These are phyloP conservation scores for Prototheca cutis DNA, from an alignment of 163 green algal species.

Conservation along the genomic window DNA sequence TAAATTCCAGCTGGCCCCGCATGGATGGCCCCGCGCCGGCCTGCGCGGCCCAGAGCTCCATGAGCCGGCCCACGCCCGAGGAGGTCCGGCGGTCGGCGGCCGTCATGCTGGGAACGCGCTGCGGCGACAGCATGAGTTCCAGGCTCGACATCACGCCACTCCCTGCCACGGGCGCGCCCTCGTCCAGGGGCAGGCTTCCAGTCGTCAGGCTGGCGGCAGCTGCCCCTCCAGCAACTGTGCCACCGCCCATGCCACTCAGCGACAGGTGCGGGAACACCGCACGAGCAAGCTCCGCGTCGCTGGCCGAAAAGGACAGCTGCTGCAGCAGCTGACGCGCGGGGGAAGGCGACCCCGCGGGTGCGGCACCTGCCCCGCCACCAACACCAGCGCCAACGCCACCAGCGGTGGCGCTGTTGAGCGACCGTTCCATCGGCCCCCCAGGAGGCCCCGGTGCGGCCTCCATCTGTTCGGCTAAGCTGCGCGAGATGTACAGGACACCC, in stretches of 20 bases:
- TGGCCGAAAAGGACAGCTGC: constrained; percentile 11
- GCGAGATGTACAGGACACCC: background rate
- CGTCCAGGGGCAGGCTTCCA: too few relatives aligned
- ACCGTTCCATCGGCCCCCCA: too few relatives aligned
- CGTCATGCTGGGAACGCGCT: background rate
- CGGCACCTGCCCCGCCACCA: too few relatives aligned
- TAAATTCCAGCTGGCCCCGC: background rate
- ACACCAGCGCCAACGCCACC: too few relatives aligned
- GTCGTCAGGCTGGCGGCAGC: background rate
- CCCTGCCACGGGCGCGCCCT: too few relatives aligned
- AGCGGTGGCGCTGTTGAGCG: too few relatives aligned
- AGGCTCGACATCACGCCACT: too few relatives aligned
- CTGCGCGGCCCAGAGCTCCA: background rate
- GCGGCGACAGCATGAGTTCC: background rate
- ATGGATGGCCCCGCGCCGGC: background rate
- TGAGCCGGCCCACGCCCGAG: background rate
- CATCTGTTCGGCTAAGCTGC: background rate
- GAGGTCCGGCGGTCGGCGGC: background rate
- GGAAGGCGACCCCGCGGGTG: too few relatives aligned
- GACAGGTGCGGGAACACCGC: constrained; percentile 10
- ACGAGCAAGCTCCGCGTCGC: constrained; percentile 1
- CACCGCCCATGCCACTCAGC: background rate
- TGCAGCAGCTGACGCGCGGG: constrained; percentile 1
- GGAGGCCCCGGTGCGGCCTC: background rate
- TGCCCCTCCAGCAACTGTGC: too few relatives aligned